Percentiles rank a stretch among this genome's conserved stretches.
Evolutionary conservation across 2,329 filamentous ascomycete genomes (phyloP).

Genomic region (Hymenotorrendiella dingleyae): DNA sequence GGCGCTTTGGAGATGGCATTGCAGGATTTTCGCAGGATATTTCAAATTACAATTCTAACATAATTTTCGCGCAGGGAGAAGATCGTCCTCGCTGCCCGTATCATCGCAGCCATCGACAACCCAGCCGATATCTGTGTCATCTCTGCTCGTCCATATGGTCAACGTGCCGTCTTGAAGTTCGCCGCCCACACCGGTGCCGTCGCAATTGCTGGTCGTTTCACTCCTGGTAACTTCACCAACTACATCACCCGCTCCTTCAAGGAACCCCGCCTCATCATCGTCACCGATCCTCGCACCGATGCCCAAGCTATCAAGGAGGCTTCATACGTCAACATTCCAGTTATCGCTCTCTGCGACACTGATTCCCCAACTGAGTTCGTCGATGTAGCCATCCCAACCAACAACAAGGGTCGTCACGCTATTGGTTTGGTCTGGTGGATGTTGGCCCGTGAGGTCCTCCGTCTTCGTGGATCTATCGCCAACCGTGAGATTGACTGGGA

Average conservation of each 20-base stretch:
- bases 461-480: constrained; percentile 93
- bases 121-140: constrained; percentile 98
- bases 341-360: constrained; percentile 98
- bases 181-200: constrained; percentile 96
- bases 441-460: constrained; percentile 98
- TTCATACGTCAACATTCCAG: constrained; percentile 99
- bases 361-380: constrained; percentile 99
- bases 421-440: constrained; percentile 99
- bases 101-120: constrained; percentile 99
- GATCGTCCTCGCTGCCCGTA: constrained; percentile 96
- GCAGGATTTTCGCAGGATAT: no score
- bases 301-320: constrained; percentile 99
- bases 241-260: constrained; percentile 99
- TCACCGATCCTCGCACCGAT: constrained; percentile 99
- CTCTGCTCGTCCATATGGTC: constrained; percentile 98
- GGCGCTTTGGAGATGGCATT: background rate
- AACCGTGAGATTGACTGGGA: constrained; percentile 97
- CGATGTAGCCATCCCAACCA: constrained; percentile 99
- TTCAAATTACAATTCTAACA: constrained; percentile 25
- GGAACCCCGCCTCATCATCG: constrained; percentile 98
- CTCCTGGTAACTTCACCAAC: constrained; percentile 99
- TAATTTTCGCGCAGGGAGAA: constrained; percentile 72
- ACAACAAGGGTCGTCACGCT: constrained; percentile 99
- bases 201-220: constrained; percentile 99
- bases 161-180: constrained; percentile 99